These are phyloP conservation scores for Ophiostoma pallidulum DNA, from an alignment of 2,329 filamentous ascomycete species.

Conservation along the genomic window DNA sequence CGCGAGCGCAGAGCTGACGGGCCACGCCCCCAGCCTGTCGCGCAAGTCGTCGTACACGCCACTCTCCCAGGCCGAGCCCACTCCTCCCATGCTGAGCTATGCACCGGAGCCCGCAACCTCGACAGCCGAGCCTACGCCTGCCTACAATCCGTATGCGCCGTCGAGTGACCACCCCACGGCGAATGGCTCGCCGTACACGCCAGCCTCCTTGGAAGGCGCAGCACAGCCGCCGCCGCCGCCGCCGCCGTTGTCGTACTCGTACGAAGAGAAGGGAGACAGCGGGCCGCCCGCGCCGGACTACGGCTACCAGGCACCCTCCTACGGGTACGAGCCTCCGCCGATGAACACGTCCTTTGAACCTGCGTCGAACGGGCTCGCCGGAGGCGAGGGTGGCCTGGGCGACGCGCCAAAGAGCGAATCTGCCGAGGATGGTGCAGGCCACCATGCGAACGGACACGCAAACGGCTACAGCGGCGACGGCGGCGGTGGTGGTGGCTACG, in stretches of 20 bases:
- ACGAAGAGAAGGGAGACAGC: background rate
- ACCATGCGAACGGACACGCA: background rate
- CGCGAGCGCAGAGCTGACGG: background rate
- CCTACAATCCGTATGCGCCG: slow-evolving; percentile 16
- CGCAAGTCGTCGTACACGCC: slow-evolving; percentile 22
- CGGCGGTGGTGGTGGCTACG: slow-evolving; percentile 40
- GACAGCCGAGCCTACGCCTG: background rate
- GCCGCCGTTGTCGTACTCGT: background rate
- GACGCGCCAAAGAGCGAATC: slow-evolving; percentile 15
- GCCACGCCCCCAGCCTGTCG: slow-evolving; percentile 7
- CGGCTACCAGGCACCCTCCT: slow-evolving; percentile 37
- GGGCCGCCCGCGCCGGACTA: slow-evolving; percentile 3
- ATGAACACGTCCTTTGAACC: slow-evolving; percentile 25
- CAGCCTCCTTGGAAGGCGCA: background rate
- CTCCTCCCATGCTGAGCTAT: slow-evolving; percentile 1
- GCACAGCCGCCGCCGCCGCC: background rate
- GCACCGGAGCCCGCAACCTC: slow-evolving; percentile 7
- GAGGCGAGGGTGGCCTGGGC: too few relatives aligned
- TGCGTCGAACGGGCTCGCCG: slow-evolving; percentile 1
- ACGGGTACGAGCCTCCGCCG: slow-evolving; percentile 43
- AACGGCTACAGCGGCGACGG: slow-evolving; percentile 22
- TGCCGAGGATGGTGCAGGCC: slow-evolving; percentile 11
- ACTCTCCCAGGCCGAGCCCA: slow-evolving; percentile 12
- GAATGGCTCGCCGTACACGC: slow-evolving; percentile 18
- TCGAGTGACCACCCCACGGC: background rate